These are phyloP conservation scores for Nematocida ausubeli DNA, from an alignment of 371 early-diverging fungal species.

Conservation along the genomic window DNA sequence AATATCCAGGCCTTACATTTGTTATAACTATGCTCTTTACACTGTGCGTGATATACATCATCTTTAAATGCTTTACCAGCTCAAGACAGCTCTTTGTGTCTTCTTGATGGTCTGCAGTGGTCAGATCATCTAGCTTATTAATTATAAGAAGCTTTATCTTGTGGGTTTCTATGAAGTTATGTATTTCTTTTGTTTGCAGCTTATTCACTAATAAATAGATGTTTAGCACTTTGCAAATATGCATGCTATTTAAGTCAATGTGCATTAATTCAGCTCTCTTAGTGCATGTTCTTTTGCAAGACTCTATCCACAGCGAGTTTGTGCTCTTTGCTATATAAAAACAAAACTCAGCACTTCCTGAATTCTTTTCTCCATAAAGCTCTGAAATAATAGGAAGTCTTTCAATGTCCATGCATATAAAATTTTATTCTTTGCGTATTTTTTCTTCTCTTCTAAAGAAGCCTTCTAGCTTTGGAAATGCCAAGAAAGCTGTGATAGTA, in stretches of 20 bases:
- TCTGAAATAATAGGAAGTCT: constrained; percentile 35
- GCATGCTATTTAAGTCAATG: constrained; percentile 15
- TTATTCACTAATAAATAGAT: background rate
- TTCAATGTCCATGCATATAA: constrained; percentile 17
- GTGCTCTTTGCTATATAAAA: background rate
- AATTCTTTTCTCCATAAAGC: constrained; percentile 19
- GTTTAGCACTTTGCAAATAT: background rate
- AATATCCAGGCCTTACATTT: background rate
- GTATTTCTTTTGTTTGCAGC: constrained; percentile 14
- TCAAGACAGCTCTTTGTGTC: background rate
- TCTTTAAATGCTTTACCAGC: background rate
- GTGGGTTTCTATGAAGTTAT: background rate
- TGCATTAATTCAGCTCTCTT: constrained; percentile 4
- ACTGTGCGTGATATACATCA: background rate
- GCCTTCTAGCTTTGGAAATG: background rate
- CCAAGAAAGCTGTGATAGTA: background rate
- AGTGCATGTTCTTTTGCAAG: background rate
- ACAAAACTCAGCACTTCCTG: constrained; percentile 19
- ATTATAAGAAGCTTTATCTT: background rate
- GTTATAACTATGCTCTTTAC: background rate
- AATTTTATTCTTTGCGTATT: background rate
- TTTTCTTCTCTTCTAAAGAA: background rate
- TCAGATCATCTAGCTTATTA: background rate
- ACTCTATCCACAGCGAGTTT: constrained; percentile 39
- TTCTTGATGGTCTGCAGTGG: background rate